These are phyloP conservation scores for Alternaria sp. DNA, from an alignment of 2,329 filamentous ascomycete genomes.

Conservation along the genomic window DNA sequence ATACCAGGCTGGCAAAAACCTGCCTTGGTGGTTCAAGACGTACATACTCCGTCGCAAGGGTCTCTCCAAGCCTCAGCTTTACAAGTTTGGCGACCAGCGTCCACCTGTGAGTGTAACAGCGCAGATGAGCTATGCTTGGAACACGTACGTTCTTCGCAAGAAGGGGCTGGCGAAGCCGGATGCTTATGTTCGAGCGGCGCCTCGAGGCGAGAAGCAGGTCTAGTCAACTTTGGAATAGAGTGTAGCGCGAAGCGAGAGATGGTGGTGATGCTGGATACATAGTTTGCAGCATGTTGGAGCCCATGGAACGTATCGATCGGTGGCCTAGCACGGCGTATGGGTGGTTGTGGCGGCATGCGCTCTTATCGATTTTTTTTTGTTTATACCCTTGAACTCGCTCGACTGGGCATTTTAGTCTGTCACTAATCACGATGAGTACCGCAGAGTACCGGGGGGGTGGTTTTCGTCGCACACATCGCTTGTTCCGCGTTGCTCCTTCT, in stretches of 20 bases:
- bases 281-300: background rate
- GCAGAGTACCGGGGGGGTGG: background rate
- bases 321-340: background rate
- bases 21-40: slow-evolving; percentile 57
- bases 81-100: slow-evolving; percentile 43
- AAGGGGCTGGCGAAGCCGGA: slow-evolving; percentile 23
- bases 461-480: background rate
- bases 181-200: slow-evolving; percentile 17
- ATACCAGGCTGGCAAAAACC: slow-evolving; percentile 36
- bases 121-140: slow-evolving; percentile 29
- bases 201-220: slow-evolving; percentile 27
- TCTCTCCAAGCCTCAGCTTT: slow-evolving; percentile 46
- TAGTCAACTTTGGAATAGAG: background rate
- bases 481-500: background rate
- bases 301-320: background rate
- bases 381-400: slow-evolving; percentile 11
- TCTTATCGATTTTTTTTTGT: background rate
- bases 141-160: slow-evolving; percentile 25
- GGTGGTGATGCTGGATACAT: background rate
- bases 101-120: slow-evolving; percentile 20
- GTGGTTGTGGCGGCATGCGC: background rate
- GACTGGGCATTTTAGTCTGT: background rate
- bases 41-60: slow-evolving; percentile 50
- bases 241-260: background rate
- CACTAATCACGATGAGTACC: background rate